Conservation (phyloP, 2,329 filamentous ascomycete genomes). For the Colletotrichum tofieldiae region DNA sequence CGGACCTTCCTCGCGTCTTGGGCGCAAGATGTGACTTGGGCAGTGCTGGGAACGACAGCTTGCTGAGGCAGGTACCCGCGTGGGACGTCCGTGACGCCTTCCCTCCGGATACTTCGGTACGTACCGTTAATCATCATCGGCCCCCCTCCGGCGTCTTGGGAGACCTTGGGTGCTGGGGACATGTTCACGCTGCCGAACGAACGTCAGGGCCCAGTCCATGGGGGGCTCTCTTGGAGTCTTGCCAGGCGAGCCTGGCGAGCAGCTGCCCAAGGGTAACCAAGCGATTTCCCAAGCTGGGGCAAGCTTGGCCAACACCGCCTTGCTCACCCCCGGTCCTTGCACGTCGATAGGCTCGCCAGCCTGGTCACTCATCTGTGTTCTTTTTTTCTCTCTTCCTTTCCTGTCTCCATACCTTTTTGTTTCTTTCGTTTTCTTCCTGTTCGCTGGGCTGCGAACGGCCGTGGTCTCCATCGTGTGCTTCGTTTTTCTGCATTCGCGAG, state of each 20-base stretch:
- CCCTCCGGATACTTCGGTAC: slow-evolving; percentile 2
- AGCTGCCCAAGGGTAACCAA: background rate
- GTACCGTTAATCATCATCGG: background rate
- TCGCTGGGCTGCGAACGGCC: background rate
- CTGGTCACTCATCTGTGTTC: background rate
- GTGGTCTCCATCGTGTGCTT: slow-evolving; percentile 11
- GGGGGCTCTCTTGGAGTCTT: background rate
- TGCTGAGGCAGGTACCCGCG: background rate
- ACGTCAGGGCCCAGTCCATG: background rate
- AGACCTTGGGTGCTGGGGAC: background rate
- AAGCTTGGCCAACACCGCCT: slow-evolving; percentile 22
- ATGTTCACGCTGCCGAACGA: slow-evolving; percentile 1
- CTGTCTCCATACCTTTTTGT: background rate
- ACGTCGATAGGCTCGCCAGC: background rate
- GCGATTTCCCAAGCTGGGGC: background rate
- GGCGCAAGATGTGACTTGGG: background rate
- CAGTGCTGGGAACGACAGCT: background rate
- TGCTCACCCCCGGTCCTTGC: slow-evolving; percentile 17
- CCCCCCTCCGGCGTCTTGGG: background rate
- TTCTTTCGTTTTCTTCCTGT: background rate
- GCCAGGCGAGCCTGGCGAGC: background rate
- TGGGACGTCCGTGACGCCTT: background rate
- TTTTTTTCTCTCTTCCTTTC: background rate
- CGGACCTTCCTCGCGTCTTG: too few species aligned
- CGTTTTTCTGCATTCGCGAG: slow-evolving; percentile 3